Evolutionary conservation across 106 monocot genomes (phyloP), one percentile per base, ranked within the genome.

Genomic region (Iris macrosiphon): DNA sequence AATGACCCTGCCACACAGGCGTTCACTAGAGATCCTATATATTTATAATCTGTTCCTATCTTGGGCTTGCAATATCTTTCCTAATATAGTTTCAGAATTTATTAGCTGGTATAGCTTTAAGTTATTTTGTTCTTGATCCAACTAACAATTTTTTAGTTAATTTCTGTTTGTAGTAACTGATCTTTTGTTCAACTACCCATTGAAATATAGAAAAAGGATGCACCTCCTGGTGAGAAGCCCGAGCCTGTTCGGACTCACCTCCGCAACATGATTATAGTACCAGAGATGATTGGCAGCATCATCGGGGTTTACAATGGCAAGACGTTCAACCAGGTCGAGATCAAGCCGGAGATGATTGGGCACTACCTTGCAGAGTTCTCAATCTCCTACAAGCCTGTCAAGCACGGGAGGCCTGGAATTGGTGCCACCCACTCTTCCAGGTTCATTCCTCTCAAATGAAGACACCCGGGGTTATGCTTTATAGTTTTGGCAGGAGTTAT

Each of bases 181-280:
- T n/a, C n/a, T n/a, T n/a, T n/a, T n/a, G n/a, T n/a, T n/a, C n/a
- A n/a, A n/a, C n/a, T n/a, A n/a, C n/a, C n/a, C n/a, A n/a, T n/a
- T n/a, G n/a, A n/a, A n/a, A n/a, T n/a, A n/a, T n/a, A 77, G 78
- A 72, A 78, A 66, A 72, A 61, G 55, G 77, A 77, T 22, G 72
- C 72, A 11, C 72, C 78, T 9, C 33, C 47, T 12, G 67, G 62
- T 28, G 78, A 78, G 57, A 72, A 78, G 62, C 78, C 78, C 0
- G 67, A 72, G 50, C 49, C 60, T 0, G 72, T 78, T 25, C 66
- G 72, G 72, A 78, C 78, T 3, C 78, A 72, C 57, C 72, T 78
- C 13, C 38, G 77, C 33, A 72, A 72, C 67, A 78, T 78, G 78
- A 78, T 78, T 8, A 78, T 78, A 6, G 62, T 78, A 40, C 67